A percentile compares a stretch with the other conserved stretches of the same genome.
Conservation (phyloP, 805 yeast genomes). For the Kodamaea hsintzibuensis region DNA sequence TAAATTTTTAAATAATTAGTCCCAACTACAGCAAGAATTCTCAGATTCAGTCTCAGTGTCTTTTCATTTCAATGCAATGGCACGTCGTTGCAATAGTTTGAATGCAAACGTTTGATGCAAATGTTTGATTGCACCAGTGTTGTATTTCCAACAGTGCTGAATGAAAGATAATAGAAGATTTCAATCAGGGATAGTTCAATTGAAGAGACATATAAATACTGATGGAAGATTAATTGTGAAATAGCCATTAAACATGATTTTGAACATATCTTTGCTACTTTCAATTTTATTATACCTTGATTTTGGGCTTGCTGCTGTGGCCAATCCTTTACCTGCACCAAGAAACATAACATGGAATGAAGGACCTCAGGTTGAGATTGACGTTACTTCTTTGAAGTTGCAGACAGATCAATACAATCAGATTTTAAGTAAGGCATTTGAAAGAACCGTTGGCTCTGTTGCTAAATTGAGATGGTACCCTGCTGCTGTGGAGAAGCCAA, state of each 20-base stretch:
- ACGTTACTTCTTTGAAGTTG: slow-evolving; percentile 7
- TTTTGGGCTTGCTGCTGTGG: slow-evolving; percentile 13
- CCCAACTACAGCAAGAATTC: no score
- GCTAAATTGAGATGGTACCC: slow-evolving; percentile 34
- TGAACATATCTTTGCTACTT: slow-evolving; percentile 2
- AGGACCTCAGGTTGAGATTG: slow-evolving; percentile 3
- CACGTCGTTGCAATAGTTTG: neutral
- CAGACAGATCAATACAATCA: slow-evolving; percentile 6
- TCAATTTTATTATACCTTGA: neutral
- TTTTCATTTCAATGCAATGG: neutral
- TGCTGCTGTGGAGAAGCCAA: slow-evolving; percentile 28
- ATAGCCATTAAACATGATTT: neutral
- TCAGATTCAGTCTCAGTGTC: neutral
- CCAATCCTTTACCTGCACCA: slow-evolving; percentile 28
- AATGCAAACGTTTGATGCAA: no score
- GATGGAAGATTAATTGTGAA: no score
- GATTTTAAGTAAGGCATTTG: slow-evolving; percentile 26
- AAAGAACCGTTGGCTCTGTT: slow-evolving; percentile 21
- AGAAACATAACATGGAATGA: slow-evolving; percentile 21
- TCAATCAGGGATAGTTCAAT: no score
- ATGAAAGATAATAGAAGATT: neutral
- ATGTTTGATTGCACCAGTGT: neutral
- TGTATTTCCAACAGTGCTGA: neutral
- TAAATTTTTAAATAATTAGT: no score
- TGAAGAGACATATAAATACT: neutral